Evolutionary conservation across 2,329 filamentous ascomycete genomes (phyloP), one percentile per base, ranked within the genome.

Genomic region (Claviceps sp.): DNA sequence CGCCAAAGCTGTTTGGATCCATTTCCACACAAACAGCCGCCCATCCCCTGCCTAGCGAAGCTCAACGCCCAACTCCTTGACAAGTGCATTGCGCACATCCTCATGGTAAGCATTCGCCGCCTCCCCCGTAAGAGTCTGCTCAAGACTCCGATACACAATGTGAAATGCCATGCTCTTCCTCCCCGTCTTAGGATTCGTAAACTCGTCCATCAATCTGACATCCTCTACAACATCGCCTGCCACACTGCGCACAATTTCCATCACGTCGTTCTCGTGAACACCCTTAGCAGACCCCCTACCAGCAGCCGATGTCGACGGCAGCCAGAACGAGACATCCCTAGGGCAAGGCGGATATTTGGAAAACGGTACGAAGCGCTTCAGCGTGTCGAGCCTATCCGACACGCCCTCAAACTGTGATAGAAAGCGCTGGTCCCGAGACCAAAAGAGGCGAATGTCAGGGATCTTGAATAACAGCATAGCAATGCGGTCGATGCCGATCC

Each of bases 381-480:
- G 63, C 44, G 59, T 64, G 44, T 67, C 62, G 16, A 78, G 63
- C 55, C 77, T 61, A 47, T 73, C 73, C 2, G 76, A 78, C 2
- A 83, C 73, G 40, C 80, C 79, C 22, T 70, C 72, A 68, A 98
- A 98, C 67, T 98, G 93, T 11, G 72, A 74, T n/a, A 95, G 70
- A 69, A 98, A 98, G 8, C 93, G 80, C 60, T 76, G 64, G 65
- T 98, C 93, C 51, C 75, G 73, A 36, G 87, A 94, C 93, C 93
- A 98, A 72, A 98, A 97, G 4, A 97, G 80, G 13, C 93, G 84
- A 59, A 98, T 98, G 64, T 98, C 93, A 0, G 90, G 88, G 53
- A 98, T 95, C 53, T 87, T 85, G 73, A 96, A 98, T 23, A 98
- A 79, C 38, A 98, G 79, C 93, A 98, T 98, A 54, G 93, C 91